A percentile compares a stretch with the other conserved stretches of the same genome.
phyloP scores from a whole-genome alignment of 345 rosid genomes.

The Populus alba region DNA sequence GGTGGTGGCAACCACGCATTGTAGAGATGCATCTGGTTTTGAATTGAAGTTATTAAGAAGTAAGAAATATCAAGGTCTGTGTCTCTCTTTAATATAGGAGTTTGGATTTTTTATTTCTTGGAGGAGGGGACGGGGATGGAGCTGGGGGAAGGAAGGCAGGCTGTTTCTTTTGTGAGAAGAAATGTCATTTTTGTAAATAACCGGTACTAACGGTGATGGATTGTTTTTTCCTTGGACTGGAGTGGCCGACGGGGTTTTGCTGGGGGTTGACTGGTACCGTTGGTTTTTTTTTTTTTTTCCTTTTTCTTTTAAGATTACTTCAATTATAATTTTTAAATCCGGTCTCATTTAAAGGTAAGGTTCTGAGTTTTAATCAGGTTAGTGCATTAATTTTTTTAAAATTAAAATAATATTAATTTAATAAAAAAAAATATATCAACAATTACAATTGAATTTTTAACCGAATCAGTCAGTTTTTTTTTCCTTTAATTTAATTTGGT shows the following conservation, averaged over 20 bases:
- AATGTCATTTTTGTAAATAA: background rate
- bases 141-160: background rate
- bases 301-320: too few relatives aligned
- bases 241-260: background rate
- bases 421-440: too few relatives aligned
- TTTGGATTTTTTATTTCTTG: background rate
- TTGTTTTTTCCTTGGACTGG: background rate
- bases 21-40: constrained; percentile 72
- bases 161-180: background rate
- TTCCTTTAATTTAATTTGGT: too few relatives aligned
- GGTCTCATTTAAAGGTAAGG: too few relatives aligned
- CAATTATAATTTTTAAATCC: too few relatives aligned
- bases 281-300: too few relatives aligned
- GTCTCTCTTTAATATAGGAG: background rate
- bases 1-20: constrained; percentile 97
- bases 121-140: background rate
- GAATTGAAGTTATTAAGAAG: background rate
- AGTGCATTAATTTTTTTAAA: too few relatives aligned
- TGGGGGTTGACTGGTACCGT: too few relatives aligned
- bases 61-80: background rate
- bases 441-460: too few relatives aligned
- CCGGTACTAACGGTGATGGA: background rate
- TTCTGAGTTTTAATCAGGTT: too few relatives aligned
- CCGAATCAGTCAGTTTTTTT: too few relatives aligned
- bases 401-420: too few relatives aligned